Evolutionary conservation across 345 rosid genomes (phyloP).

Genomic region (Rhodamnia rubescens): DNA sequence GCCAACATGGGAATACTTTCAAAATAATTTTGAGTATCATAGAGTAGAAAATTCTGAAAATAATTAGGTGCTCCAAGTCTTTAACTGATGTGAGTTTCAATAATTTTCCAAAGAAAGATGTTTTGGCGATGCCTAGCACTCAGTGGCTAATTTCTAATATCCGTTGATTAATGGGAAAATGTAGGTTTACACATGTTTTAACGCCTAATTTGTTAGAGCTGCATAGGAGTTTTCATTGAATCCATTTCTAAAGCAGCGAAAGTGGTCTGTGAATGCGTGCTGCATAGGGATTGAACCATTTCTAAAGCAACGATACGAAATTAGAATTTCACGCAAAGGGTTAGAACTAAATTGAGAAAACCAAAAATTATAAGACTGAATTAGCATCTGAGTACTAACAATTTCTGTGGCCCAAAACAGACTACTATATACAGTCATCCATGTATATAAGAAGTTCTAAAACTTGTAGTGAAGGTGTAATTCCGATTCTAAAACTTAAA

Average conservation of each 20-base stretch:
- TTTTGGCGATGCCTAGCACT: not conserved
- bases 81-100: not conserved
- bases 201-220: too few relatives aligned
- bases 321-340: not conserved
- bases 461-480: too few relatives aligned
- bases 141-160: not conserved
- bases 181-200: too few relatives aligned
- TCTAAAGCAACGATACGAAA: not conserved
- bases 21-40: not conserved
- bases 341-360: not conserved
- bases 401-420: too few relatives aligned
- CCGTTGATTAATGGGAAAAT: rapidly evolving
- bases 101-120: not conserved
- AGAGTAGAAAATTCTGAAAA: not conserved
- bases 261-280: not conserved
- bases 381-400: not conserved
- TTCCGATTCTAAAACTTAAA: too few relatives aligned
- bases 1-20: not conserved
- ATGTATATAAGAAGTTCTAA: too few relatives aligned
- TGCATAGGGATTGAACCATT: not conserved
- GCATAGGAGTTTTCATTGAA: too few relatives aligned
- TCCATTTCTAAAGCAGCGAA: too few relatives aligned
- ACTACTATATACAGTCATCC: too few relatives aligned
- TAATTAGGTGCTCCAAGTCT: not conserved
- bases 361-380: rapidly evolving